A percentile compares a stretch with the other conserved stretches of the same genome.
Conservation (phyloP, 495 filamentous ascomycete species). For the Neurospora intermedia region DNA sequence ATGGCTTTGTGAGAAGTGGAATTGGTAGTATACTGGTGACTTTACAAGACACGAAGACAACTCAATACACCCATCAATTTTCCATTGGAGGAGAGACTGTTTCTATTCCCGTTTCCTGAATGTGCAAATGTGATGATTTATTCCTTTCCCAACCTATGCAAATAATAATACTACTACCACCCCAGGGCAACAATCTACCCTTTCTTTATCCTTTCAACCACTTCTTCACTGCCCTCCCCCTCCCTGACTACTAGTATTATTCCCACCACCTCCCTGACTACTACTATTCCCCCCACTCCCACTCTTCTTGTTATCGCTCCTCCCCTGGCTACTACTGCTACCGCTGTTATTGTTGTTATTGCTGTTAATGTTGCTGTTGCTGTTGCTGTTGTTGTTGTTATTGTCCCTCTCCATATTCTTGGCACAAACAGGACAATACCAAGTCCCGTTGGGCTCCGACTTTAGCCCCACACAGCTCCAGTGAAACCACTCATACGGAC, state of each 20-base stretch:
- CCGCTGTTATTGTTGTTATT: no score
- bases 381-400: no score
- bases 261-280: neutral
- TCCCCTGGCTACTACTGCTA: neutral
- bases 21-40: neutral
- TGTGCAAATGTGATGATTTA: neutral
- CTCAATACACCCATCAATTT: no score
- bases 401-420: conserved; percentile 39
- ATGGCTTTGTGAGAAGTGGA: neutral
- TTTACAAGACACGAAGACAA: no score
- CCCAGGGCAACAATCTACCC: no score
- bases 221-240: neutral
- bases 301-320: neutral
- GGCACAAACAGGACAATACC: conserved; percentile 81
- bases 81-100: no score
- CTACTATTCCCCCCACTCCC: neutral
- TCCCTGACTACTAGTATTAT: neutral
- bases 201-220: no score
- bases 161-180: neutral
- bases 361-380: no score
- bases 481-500: conserved; percentile 96
- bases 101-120: neutral
- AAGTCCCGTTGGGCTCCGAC: conserved; percentile 78
- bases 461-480: conserved; percentile 90
- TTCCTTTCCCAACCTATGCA: neutral